These are phyloP conservation scores for Wickerhamiella vanderwaltii DNA, from an alignment of 805 yeast species.

Conservation along the genomic window DNA sequence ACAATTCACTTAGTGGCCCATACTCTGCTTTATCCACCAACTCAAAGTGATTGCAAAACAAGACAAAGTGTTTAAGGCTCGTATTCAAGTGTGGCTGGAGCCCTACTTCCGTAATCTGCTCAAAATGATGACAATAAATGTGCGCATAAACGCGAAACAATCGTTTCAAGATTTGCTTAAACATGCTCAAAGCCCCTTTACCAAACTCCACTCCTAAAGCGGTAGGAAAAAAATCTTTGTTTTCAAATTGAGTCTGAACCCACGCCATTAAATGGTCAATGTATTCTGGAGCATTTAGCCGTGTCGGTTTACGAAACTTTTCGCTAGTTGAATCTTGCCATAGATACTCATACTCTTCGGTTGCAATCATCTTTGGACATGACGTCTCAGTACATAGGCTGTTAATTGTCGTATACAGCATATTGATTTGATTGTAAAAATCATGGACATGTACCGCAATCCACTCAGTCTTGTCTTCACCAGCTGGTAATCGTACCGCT, in stretches of 20 bases:
- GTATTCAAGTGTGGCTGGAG: conserved; percentile 88
- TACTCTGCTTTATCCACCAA: conserved; percentile 69
- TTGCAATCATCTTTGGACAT: conserved; percentile 96
- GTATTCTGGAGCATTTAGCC: conserved; percentile 88
- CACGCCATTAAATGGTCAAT: conserved; percentile 88
- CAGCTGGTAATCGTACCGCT: conserved; percentile 87
- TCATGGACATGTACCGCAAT: conserved; percentile 96
- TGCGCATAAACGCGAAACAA: conserved; percentile 93
- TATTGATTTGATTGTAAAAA: conserved; percentile 88
- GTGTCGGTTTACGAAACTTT: conserved; percentile 55
- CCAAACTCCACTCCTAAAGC: conserved; percentile 90
- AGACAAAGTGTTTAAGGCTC: conserved; percentile 82
- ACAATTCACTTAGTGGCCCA: conserved; percentile 85
- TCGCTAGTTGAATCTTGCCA: conserved; percentile 68
- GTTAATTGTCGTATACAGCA: conserved; percentile 91
- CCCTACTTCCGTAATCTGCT: conserved; percentile 84
- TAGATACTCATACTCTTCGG: conserved; percentile 88
- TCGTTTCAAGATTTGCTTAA: conserved; percentile 79
- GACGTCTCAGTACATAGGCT: conserved; percentile 92
- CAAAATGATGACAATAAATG: conserved; percentile 95
- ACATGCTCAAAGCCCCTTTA: conserved; percentile 61
- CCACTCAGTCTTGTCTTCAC: conserved; percentile 90
- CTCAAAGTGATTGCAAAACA: conserved; percentile 74
- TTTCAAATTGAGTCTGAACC: conserved; percentile 88
- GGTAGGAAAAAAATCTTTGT: conserved; percentile 80